Evolutionary conservation across 2,329 filamentous ascomycete species (phyloP), one percentile per base, ranked within the genome.

Genomic region (Alternaria consortialis): DNA sequence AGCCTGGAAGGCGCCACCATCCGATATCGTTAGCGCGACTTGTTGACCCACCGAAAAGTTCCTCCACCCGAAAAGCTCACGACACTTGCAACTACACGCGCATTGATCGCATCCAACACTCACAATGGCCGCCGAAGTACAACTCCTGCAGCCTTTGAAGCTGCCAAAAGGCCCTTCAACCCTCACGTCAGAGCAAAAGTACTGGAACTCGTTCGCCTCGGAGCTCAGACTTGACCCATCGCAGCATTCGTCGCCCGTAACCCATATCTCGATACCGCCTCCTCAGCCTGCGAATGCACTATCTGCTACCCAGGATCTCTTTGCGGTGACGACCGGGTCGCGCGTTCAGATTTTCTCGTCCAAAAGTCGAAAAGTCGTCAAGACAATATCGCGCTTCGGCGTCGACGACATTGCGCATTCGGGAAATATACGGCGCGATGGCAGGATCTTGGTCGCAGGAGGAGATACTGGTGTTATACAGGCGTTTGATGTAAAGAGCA

Each of bases 121-220:
- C 68, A 72, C 71, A 64, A 97, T 97, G 93, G 93, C 94, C 72
- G 91, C 93, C 74, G 90, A 93, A 82, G 91, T 97, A 73, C 87
- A 88, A 79, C 91, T 91, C 63, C 83, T 97, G 68, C 89, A 89
- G 78, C 90, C 90, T 79, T 83, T 96, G 75, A 96, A 93, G 85
- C 87, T 96, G 75, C 89, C 94, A 58, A 87, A 91, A 65, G 92
- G 92, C 52, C 93, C 93, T 58, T 90, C 91, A 40, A 90, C 92
- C 55, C 82, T 94, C 48, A 97, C 94, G 6, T 90, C 94, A 32
- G 95, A 99, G 83, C 94, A 98, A 82, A 87, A 90, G 68, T 98
- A 98, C 85, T 99, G 96, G 96, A 91, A 91, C 76, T 90, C 91
- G 12, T 99, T 99, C 84, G 93, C 92, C 81, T 95, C 94, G 70